phyloP scores from a whole-genome alignment of 352 stramenopile species.

The Elongisporangium undulatum region DNA sequence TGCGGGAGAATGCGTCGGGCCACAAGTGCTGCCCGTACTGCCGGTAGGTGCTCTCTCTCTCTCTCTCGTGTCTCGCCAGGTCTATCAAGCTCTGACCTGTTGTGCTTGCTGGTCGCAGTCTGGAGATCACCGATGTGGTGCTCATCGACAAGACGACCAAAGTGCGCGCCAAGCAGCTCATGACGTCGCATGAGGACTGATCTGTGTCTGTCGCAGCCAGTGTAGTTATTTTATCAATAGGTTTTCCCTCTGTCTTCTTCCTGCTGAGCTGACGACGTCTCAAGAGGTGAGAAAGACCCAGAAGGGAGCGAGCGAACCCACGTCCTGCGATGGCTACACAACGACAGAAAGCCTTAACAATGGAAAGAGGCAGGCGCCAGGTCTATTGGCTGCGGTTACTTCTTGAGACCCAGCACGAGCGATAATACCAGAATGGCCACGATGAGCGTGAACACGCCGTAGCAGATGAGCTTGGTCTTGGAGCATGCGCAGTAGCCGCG shows the following conservation, averaged over 20 bases:
- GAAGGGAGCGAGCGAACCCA: no score
- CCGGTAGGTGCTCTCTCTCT: conserved; percentile 19
- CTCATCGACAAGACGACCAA: conserved; percentile 53
- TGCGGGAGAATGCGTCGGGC: conserved; percentile 38
- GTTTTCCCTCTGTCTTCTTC: neutral
- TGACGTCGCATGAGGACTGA: conserved; percentile 18
- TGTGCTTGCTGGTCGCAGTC: conserved; percentile 3
- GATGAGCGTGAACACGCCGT: conserved; percentile 41
- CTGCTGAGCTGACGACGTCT: neutral
- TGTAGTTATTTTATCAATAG: conserved; percentile 3
- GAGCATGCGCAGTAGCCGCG: conserved; percentile 48
- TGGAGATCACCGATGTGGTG: conserved; percentile 25
- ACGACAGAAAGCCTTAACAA: neutral
- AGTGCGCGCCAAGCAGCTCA: conserved; percentile 23
- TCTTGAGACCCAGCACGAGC: conserved; percentile 36
- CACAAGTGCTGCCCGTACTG: conserved; percentile 70
- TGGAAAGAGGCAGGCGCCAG: neutral
- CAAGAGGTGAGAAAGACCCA: no score
- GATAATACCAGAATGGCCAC: conserved; percentile 41
- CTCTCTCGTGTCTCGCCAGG: no score
- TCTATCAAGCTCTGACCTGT: neutral
- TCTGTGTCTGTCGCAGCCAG: neutral
- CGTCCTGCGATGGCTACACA: no score
- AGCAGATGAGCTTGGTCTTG: conserved; percentile 60
- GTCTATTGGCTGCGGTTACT: conserved; percentile 9